Evolutionary conservation across 1,284 basidiomycete genomes (phyloP).

Genomic region (Cryptococcus hybrid): DNA sequence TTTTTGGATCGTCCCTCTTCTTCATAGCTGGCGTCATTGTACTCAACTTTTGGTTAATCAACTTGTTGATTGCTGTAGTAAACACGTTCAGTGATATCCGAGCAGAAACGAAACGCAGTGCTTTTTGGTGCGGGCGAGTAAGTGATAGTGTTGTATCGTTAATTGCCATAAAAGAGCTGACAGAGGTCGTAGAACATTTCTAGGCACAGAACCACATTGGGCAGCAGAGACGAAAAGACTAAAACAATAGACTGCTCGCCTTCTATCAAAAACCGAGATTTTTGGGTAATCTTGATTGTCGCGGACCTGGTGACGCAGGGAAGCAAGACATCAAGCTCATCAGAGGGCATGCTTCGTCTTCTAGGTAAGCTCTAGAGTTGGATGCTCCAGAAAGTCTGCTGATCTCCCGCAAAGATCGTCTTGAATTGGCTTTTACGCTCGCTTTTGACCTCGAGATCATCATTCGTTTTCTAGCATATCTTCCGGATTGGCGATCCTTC

Average conservation of each 20-base stretch:
- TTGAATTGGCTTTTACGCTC: not conserved
- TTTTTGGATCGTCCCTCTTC: conserved; percentile 84
- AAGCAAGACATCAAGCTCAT: conserved; percentile 60
- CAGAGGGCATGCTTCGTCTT: too few species aligned
- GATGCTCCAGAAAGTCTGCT: conserved; percentile 50
- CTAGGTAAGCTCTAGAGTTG: too few species aligned
- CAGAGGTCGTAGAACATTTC: conserved; percentile 9
- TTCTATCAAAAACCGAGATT: conserved; percentile 53
- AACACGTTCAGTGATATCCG: conserved; percentile 91
- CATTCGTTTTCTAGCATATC: conserved; percentile 66
- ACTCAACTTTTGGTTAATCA: conserved; percentile 92
- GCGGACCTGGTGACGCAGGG: conserved; percentile 71
- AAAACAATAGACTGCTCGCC: conserved; percentile 23
- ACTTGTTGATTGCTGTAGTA: conserved; percentile 92
- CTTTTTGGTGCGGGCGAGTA: conserved; percentile 84
- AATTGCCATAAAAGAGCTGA: not conserved
- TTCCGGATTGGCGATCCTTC: conserved; percentile 60
- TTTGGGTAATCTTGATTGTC: conserved; percentile 75
- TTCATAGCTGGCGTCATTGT: conserved; percentile 82
- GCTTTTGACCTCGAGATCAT: conserved; percentile 88
- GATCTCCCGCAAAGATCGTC: conserved; percentile 45
- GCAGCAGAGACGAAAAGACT: conserved; percentile 27
- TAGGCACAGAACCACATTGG: conserved; percentile 35
- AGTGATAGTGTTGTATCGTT: conserved; percentile 19
- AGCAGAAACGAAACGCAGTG: conserved; percentile 83